Conservation (phyloP, 192 early-diverging fungal genomes). For the Coemansia sp. region DNA sequence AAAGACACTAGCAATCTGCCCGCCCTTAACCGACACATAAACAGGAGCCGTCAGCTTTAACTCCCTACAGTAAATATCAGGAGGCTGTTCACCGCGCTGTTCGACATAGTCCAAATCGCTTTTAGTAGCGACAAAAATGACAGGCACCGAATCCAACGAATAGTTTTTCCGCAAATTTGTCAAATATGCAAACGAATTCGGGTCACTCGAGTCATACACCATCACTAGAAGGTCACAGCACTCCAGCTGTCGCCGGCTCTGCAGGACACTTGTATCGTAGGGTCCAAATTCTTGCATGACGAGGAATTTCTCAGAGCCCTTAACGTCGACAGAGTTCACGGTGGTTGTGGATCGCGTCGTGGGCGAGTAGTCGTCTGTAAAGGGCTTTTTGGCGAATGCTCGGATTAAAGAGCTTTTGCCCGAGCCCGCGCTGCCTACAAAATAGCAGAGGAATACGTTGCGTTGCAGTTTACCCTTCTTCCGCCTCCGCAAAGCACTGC, state of each 20-base stretch:
- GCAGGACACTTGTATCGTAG: conserved; percentile 87
- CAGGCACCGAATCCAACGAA: conserved; percentile 81
- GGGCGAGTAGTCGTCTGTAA: conserved; percentile 72
- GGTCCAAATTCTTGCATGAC: conserved; percentile 96
- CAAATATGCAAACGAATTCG: conserved; percentile 92
- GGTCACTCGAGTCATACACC: conserved; percentile 95
- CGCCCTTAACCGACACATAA: conserved; percentile 85
- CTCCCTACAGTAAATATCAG: conserved; percentile 92
- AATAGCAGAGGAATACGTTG: conserved; percentile 92
- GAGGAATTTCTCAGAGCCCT: conserved; percentile 92
- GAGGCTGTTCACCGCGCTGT: conserved; percentile 80
- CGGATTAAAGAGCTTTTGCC: conserved; percentile 93
- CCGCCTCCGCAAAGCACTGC: conserved; percentile 71
- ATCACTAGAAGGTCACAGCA: conserved; percentile 91
- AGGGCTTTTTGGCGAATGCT: conserved; percentile 86
- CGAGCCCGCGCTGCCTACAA: conserved; percentile 89
- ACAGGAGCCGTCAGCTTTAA: conserved; percentile 88
- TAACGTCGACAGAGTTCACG: conserved; percentile 95
- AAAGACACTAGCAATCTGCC: conserved; percentile 87
- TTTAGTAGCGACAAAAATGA: conserved; percentile 94
- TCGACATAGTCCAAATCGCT: conserved; percentile 88
- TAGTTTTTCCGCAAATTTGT: conserved; percentile 81
- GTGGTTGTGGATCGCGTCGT: conserved; percentile 78
- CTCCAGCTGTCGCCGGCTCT: conserved; percentile 86
- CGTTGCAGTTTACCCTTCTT: conserved; percentile 85